Conservation (phyloP, 345 rosid genomes). For the Brassica juncea region DNA sequence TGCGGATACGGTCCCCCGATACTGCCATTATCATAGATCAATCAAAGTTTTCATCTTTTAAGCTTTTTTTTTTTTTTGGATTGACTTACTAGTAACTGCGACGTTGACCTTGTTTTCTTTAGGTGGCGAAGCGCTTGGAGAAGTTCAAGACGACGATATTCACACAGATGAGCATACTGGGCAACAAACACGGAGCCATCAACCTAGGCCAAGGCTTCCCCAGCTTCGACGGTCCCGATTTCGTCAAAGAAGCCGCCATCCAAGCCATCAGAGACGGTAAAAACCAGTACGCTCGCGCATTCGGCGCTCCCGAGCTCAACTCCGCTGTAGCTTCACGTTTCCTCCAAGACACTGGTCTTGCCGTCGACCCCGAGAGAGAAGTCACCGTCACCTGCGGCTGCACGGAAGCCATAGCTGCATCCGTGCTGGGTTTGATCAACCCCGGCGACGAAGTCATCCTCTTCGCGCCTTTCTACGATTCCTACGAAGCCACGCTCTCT, state of each 20-base stretch:
- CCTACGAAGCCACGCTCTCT: conserved; percentile 92
- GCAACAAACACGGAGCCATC: conserved; percentile 82
- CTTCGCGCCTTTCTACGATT: conserved; percentile 92
- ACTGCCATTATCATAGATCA: not conserved
- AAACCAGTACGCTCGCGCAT: conserved; percentile 94
- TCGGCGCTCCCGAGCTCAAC: conserved; percentile 73
- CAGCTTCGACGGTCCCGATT: conserved; percentile 94
- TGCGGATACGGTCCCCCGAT: conserved; percentile 21
- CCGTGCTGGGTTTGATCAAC: conserved; percentile 79
- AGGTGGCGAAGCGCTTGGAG: conserved; percentile 91
- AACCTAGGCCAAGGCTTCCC: conserved; percentile 98
- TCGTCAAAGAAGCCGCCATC: conserved; percentile 91
- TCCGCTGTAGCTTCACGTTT: conserved; percentile 71
- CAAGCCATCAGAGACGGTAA: conserved; percentile 88
- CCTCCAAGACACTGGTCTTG: conserved; percentile 68
- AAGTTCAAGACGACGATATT: conserved; percentile 95
- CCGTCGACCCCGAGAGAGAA: conserved; percentile 86
- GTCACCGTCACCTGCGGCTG: conserved; percentile 92
- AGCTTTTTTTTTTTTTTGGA: not conserved
- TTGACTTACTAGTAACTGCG: too few species aligned
- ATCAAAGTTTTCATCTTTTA: conserved; percentile 12
- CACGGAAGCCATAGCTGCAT: conserved; percentile 93
- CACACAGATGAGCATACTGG: conserved; percentile 89
- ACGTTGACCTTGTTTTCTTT: too few species aligned
- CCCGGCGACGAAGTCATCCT: conserved; percentile 94